Evolutionary conservation across 176 grass and related monocot genomes (phyloP).

Genomic region (Leersia perrieri): DNA sequence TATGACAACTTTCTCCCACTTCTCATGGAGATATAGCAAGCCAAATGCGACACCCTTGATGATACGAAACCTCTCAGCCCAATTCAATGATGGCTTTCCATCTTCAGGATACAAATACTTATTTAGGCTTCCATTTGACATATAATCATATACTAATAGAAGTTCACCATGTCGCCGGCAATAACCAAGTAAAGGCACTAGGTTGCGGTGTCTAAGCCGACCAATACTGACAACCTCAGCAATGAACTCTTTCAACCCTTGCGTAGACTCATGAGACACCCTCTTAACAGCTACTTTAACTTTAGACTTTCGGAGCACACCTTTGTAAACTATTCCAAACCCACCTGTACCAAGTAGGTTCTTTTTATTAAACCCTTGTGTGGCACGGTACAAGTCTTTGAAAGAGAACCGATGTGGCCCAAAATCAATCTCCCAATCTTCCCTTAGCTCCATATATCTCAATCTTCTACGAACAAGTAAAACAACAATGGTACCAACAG

Average conservation of each 20-base stretch:
- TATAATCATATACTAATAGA: conserved; percentile 32
- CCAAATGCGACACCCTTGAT: conserved; percentile 23
- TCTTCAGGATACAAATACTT: neutral
- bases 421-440: conserved; percentile 43
- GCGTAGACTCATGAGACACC: conserved; percentile 36
- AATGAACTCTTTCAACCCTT: conserved; percentile 40
- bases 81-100: neutral
- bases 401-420: conserved; percentile 31
- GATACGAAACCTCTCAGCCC: neutral
- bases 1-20: conserved; percentile 41
- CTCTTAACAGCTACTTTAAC: conserved; percentile 27
- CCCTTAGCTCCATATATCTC: conserved; percentile 23
- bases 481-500: neutral
- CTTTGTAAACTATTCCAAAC: conserved; percentile 40
- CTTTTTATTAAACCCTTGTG: conserved; percentile 19
- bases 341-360: conserved; percentile 28
- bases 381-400: conserved; percentile 33
- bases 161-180: conserved; percentile 22
- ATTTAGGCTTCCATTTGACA: conserved; percentile 25
- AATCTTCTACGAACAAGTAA: neutral
- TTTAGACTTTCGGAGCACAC: conserved; percentile 25
- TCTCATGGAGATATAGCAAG: conserved; percentile 33
- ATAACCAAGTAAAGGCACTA: conserved; percentile 24
- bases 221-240: conserved; percentile 30
- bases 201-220: conserved; percentile 21